Base-by-base conservation (phyloP, 768 basidiomycete species). In the Amanita pseudoporphyria region DNA sequence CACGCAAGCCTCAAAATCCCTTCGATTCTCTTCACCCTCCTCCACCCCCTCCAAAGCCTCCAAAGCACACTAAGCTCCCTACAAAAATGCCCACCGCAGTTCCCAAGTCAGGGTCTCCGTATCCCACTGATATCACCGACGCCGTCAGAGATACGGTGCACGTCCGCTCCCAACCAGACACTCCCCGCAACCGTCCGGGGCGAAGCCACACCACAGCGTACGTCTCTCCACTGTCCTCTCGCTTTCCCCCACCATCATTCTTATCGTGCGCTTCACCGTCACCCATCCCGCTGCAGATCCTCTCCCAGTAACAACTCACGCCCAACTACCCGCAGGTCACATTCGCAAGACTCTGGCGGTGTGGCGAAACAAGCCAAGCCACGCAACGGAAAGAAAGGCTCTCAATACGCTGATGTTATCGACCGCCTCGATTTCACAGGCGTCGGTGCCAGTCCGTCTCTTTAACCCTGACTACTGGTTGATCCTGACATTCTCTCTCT, bases 401-500 rank as follows among this genome's bases (percentile, higher is more conserved):
- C 85, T 18, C 73, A 78, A 52, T 87, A 92, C 62, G 87, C 87
- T 55, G 89, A 92, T 71, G 81, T 88, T 58, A 92, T 92, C 67
- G 89, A 92, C 73, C 78, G 85, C 56, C 79, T 92, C 52, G 89
- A 92, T 67, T 86, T 79, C 52, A 85, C 85, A 14, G 84, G 89
- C 58, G 84, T 89, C 36, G 88, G 87, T 7, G 79, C 84, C 50
- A 87, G 89, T 90, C 60, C 55, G 87, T 77, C 40, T 53, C 49
- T 41, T 44, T 55, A 51, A 3, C 51, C 30, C 53, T 19, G 19
- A 14, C 52, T 48, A 42, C 47, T 41, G 37, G 35, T 37, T 43
- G 40, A 43, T 21, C 47, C 54, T 48, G 37, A 47, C 36, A 53
- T 37, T 33, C 1, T 28, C 32, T 37, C 21, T 24, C 46, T 56